Evolutionary conservation across 306 rosid genomes (phyloP).

Genomic region (Potentilla sterilis): DNA sequence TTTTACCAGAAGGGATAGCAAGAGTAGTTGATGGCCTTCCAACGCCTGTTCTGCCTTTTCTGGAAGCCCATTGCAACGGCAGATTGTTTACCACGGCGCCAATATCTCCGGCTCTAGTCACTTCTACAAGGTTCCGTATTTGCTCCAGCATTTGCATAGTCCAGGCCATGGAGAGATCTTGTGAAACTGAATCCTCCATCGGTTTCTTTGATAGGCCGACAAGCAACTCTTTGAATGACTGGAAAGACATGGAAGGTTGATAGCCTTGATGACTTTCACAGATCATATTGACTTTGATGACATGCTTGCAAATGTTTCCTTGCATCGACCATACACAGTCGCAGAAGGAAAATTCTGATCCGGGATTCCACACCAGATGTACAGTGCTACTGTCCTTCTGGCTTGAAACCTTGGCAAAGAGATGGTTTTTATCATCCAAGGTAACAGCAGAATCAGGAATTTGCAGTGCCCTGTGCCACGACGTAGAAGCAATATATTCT

Average conservation of each 20-base stretch:
- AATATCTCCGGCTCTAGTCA: slow-evolving; percentile 53
- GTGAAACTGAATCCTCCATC: slow-evolving; percentile 65
- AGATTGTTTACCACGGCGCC: slow-evolving; percentile 60
- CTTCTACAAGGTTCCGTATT: slow-evolving; percentile 64
- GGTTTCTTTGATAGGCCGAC: slow-evolving; percentile 54
- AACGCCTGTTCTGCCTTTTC: slow-evolving; percentile 47
- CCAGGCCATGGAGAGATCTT: slow-evolving; percentile 75
- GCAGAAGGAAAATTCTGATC: slow-evolving; percentile 83
- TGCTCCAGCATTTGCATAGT: slow-evolving; percentile 81
- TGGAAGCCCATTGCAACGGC: slow-evolving; percentile 68
- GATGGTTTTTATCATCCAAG: slow-evolving; percentile 53
- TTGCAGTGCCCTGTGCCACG: slow-evolving; percentile 86
- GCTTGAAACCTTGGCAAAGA: slow-evolving; percentile 76
- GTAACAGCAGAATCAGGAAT: slow-evolving; percentile 63
- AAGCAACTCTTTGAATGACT: slow-evolving; percentile 61
- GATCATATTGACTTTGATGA: slow-evolving; percentile 74
- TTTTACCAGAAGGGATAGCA: slow-evolving; percentile 38
- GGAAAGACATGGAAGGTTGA: slow-evolving; percentile 64
- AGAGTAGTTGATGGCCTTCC: slow-evolving; percentile 48
- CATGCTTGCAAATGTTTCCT: slow-evolving; percentile 92
- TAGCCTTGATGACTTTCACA: slow-evolving; percentile 45
- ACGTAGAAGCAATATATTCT: slow-evolving; percentile 83
- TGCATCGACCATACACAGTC: slow-evolving; percentile 65
- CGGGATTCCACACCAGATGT: slow-evolving; percentile 88
- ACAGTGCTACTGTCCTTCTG: slow-evolving; percentile 50